These are phyloP conservation scores for Podospora fimiseda DNA, from an alignment of 495 filamentous ascomycete species.

Conservation along the genomic window DNA sequence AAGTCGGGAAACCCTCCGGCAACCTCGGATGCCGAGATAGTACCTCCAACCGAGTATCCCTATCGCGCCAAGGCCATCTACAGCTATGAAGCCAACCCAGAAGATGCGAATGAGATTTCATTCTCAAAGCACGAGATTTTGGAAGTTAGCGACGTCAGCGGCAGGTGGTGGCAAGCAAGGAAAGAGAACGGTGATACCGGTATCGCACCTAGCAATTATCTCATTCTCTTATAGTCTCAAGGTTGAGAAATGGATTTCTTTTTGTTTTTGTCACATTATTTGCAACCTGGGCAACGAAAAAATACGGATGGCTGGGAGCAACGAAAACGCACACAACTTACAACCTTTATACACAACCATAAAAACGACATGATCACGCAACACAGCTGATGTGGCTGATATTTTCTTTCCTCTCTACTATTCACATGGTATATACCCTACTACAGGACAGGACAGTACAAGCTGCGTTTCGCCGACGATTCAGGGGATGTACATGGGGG, in stretches of 20 bases:
- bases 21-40: constrained; percentile 55
- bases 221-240: constrained; percentile 77
- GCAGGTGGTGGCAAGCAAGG: constrained; percentile 97
- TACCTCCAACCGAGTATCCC: constrained; percentile 85
- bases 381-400: too few relatives aligned
- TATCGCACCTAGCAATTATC: constrained; percentile 95
- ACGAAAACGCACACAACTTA: too few relatives aligned
- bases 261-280: constrained; percentile 1
- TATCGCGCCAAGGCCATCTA: constrained; percentile 98
- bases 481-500: too few relatives aligned
- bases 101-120: constrained; percentile 93
- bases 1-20: constrained; percentile 29
- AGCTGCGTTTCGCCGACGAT: too few relatives aligned
- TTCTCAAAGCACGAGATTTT: constrained; percentile 95
- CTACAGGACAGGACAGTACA: too few relatives aligned
- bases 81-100: constrained; percentile 95
- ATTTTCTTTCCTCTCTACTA: too few relatives aligned
- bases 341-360: too few relatives aligned
- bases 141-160: constrained; percentile 94
- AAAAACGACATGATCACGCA: constrained; percentile 25
- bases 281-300: neutral
- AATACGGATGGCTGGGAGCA: too few relatives aligned
- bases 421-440: too few relatives aligned
- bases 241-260: neutral
- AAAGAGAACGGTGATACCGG: constrained; percentile 93